Base-by-base conservation (phyloP, 768 basidiomycete genomes). In the Tricholoma furcatifolium region DNA sequence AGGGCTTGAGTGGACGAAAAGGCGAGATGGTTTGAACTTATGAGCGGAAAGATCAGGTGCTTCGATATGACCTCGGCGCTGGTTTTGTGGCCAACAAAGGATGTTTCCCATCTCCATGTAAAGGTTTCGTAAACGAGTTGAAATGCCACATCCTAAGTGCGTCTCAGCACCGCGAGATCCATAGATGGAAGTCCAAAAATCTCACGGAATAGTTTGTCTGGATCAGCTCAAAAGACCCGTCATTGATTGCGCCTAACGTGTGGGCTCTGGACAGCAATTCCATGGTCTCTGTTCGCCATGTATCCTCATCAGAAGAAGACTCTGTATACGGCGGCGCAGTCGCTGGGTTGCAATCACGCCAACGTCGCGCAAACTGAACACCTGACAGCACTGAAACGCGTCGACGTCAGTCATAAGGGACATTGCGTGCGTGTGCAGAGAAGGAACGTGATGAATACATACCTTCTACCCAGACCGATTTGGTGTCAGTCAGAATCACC, bases 101-200 rank as follows among this genome's bases (percentile, higher is more conserved):
- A 80, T 14, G 84, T 78, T 67, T 91, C 87, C 90, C 90, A 92
- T 70, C 79, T 76, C 88, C 88, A 92, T 72, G 81, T 83, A 68
- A 88, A 86, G 8, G 69, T 65, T 20, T 78, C 76, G 54, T 74
- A 80, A 60, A 81, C 79, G 31, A 91, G 58, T 59, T 79, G 75
- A 52, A 89, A 76, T 4, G 86, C 79, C 21, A 87, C 61, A 64
- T 92, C 89, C 89, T 92, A 20, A 43, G 11, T 15, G 11, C 10
- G 5, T 4, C 9, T 52, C 18, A 54, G 18, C 41, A 34, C 51
- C 41, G 36, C 51, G 31, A 50, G 51, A 54, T 50, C 42, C 35
- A 48, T 34, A 3, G 8, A 17, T 18, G 11, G 6, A 17, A 9
- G 47, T 40, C 56, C 54, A 56, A 53, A 15, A 49, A 49, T 60